Evolutionary conservation across 768 basidiomycete genomes (phyloP), one percentile per base, ranked within the genome.

Genomic region (Termitomyces eurrhizus): DNA sequence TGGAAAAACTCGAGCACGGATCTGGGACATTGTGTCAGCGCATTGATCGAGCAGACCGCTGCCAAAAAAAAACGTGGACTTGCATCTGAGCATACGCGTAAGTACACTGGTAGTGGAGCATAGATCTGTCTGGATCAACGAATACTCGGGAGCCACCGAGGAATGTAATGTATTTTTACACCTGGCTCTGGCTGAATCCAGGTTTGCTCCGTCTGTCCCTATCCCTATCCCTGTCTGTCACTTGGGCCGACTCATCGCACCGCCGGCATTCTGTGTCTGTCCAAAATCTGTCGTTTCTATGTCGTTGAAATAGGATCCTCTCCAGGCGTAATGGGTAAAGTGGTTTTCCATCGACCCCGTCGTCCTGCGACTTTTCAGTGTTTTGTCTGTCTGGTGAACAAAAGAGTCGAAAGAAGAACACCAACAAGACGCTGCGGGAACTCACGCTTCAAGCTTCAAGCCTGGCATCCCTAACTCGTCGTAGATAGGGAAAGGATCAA

Each of bases 71-170:
- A 16, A 33, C 12, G 26, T 12, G 33, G 29, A 29, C 54, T 55
- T n/a, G n/a, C 41, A 29, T 44, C 14, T 29, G 41, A 33, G 29
- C 1, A 55, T 33, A 33, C 2, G 29, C 54, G 21, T 55, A 21
- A 21, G 21, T 21, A 44, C 11, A 42, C 29, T 4, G 54, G 54
- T 55, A 29, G 54, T 14, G 54, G 54, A 32, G 54, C 29, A 21
- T 55, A 33, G 12, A 54, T 54, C 18, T n/a, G n/a, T n/a, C n/a
- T 29, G 54, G 21, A 55, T 55, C 41, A 42, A 55, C 21, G 54
- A 55, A 55, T 42, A 33, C 24, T 55, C 54, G 18, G 54, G 29
- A 32, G 41, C 54, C 41, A 54, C 11, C 13, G 26, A n/a, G 32
- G 53, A 44, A 9, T n/a, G 53, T 32, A 32, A 9, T n/a, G 53